Percentiles rank a stretch among this genome's conserved stretches.
Conservation (phyloP, 2,329 filamentous ascomycete species). For the Ophiostoma quercus region DNA sequence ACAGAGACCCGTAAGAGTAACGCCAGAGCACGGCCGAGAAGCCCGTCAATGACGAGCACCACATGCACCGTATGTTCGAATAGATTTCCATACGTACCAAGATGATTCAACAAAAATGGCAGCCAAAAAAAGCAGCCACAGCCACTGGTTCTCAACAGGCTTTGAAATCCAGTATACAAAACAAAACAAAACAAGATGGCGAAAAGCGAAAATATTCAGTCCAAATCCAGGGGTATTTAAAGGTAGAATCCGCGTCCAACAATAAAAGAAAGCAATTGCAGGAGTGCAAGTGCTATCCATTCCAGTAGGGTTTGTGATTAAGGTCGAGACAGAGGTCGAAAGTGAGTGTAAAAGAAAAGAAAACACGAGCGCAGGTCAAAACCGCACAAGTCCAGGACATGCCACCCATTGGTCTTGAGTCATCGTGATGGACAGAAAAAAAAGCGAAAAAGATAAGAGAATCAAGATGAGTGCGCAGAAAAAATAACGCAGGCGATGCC, state of each 20-base stretch:
- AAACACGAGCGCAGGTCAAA: not conserved
- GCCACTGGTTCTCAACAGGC: not conserved
- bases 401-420: not conserved
- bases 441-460: not conserved
- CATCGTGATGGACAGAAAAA: not conserved
- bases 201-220: constrained; percentile 1
- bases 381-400: not conserved
- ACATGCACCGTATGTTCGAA: not conserved
- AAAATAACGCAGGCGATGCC: not conserved
- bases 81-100: not conserved
- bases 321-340: not conserved
- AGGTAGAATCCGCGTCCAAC: not conserved
- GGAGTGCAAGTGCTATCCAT: not conserved
- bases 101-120: not conserved
- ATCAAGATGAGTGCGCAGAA: not conserved
- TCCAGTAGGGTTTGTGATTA: not conserved
- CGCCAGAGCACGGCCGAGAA: not conserved
- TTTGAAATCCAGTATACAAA: not conserved
- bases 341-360: not conserved
- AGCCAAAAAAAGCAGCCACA: not conserved
- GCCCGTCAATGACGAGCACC: not conserved
- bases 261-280: not conserved
- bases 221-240: not conserved
- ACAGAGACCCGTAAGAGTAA: not conserved
- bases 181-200: not conserved